Percentiles rank a stretch among this genome's conserved stretches.
Evolutionary conservation across 306 rosid species (phyloP).

Genomic region (Cotoneaster glaucophyllus): DNA sequence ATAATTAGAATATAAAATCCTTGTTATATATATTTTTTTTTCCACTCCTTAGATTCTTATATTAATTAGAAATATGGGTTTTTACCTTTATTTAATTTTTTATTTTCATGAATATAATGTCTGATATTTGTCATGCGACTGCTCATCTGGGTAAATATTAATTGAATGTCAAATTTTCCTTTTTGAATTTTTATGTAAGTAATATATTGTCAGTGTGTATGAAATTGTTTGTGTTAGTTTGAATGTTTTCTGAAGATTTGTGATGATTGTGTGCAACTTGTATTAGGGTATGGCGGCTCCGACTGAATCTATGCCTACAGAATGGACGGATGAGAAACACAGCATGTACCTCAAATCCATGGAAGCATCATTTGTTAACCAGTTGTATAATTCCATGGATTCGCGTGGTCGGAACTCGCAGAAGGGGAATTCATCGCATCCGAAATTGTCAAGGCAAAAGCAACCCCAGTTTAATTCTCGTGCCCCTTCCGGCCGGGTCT

Average conservation of each 20-base stretch:
- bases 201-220: background rate
- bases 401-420: constrained; percentile 4
- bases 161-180: background rate
- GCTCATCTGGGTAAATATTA: background rate
- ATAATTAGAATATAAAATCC: background rate
- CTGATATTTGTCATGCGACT: background rate
- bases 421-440: constrained; percentile 1
- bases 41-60: background rate
- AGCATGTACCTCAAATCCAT: constrained; percentile 61
- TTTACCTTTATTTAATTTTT: background rate
- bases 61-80: background rate
- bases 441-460: background rate
- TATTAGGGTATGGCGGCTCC: constrained; percentile 31
- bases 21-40: no score
- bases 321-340: constrained; percentile 72
- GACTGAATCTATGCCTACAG: constrained; percentile 31
- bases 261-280: constrained; percentile 4
- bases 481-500: constrained; percentile 48
- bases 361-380: constrained; percentile 65
- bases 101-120: background rate
- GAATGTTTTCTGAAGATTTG: background rate
- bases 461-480: constrained; percentile 12
- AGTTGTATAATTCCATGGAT: constrained; percentile 47
- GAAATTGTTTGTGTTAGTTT: background rate
- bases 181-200: background rate